Evolutionary conservation across 2,329 filamentous ascomycete species (phyloP).

Genomic region (Sclerotinia glacialis): DNA sequence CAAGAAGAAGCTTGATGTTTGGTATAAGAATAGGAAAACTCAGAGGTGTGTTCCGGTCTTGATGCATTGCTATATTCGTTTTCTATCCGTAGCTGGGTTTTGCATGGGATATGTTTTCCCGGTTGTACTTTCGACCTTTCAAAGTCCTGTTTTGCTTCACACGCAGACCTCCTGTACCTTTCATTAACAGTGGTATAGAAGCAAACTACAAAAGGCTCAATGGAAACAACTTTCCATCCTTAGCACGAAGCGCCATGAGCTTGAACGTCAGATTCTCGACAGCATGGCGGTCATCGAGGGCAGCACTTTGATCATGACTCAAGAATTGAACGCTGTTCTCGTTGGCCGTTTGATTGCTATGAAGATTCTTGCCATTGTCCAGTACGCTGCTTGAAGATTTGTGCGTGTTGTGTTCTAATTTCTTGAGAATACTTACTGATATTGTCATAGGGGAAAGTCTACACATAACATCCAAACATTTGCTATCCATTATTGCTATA

Average conservation of each 20-base stretch:
- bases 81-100: background rate
- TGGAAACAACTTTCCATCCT: conserved; percentile 34
- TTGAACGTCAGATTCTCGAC: conserved; percentile 35
- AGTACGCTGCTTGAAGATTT: background rate
- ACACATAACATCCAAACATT: conserved; percentile 18
- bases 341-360: conserved; percentile 32
- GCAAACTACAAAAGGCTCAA: conserved; percentile 29
- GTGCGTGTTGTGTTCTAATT: background rate
- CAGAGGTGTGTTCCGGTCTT: conserved; percentile 32
- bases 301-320: conserved; percentile 31
- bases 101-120: background rate
- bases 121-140: too few species aligned
- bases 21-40: conserved; percentile 30
- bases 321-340: conserved; percentile 34
- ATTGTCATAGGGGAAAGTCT: background rate
- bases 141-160: too few species aligned
- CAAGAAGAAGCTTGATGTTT: conserved; percentile 29
- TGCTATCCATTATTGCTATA: conserved; percentile 33
- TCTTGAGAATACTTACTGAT: background rate
- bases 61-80: background rate
- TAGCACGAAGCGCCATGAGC: conserved; percentile 32
- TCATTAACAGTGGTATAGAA: conserved; percentile 23
- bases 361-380: conserved; percentile 11
- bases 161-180: too few species aligned
- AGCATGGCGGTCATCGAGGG: conserved; percentile 35